Conservation (phyloP, 176 grass and related monocot genomes). For the bread wheat (Triticum aestivum) region DNA sequence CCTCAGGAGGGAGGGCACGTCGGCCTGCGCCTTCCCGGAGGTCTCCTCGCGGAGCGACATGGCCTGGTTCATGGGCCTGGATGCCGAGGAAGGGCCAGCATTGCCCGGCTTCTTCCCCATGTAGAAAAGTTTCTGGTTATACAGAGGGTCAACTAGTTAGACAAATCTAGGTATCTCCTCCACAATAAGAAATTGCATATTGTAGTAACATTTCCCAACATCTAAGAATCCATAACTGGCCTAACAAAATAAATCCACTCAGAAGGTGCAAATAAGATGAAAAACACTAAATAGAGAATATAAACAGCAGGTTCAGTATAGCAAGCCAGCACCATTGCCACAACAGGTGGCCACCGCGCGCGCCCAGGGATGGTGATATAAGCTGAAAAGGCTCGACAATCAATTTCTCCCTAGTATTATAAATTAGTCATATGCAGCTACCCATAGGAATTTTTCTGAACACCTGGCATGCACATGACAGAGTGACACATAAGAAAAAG, state of each 20-base stretch:
- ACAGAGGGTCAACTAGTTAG: not conserved
- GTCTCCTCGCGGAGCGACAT: conserved; percentile 56
- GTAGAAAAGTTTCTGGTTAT: not conserved
- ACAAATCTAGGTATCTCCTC: not conserved
- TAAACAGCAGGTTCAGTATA: not conserved
- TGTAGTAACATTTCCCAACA: not conserved
- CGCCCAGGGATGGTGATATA: too few species aligned
- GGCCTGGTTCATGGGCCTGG: not conserved
- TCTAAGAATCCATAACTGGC: not conserved
- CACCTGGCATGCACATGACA: too few species aligned
- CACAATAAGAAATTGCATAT: not conserved
- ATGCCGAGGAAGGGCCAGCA: not conserved
- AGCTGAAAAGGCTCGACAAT: too few species aligned
- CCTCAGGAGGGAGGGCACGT: conserved; percentile 36
- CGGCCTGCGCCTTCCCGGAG: conserved; percentile 34
- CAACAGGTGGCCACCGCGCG: too few species aligned
- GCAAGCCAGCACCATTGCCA: too few species aligned
- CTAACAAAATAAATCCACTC: too few species aligned
- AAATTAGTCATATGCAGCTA: too few species aligned
- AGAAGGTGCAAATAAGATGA: too few species aligned
- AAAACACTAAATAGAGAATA: not conserved
- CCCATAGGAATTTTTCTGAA: too few species aligned
- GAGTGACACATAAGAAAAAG: too few species aligned
- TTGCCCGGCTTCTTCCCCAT: conserved; percentile 42
- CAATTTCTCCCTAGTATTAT: too few species aligned